These are phyloP conservation scores for Cryptococcus sp. DNA, from an alignment of 1,284 basidiomycete genomes.

Conservation along the genomic window DNA sequence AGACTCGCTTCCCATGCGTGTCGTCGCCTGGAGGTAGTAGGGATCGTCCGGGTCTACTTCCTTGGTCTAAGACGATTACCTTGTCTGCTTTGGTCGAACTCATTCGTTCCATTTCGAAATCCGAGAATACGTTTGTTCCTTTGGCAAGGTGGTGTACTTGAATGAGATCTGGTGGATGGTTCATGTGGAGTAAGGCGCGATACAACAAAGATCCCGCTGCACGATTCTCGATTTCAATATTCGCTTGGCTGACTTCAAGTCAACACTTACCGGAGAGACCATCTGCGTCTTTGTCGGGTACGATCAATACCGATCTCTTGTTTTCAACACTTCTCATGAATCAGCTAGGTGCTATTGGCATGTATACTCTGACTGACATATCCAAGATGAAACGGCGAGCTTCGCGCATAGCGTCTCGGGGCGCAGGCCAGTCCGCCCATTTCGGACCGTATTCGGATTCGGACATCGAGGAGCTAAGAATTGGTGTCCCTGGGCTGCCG, in stretches of 20 bases:
- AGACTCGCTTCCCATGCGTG: conserved; percentile 18
- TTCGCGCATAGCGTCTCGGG: conserved; percentile 21
- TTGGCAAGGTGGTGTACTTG: conserved; percentile 41
- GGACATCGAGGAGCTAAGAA: conserved; percentile 6
- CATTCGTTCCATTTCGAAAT: conserved; percentile 29
- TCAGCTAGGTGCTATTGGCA: neutral
- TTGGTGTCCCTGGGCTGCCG: neutral
- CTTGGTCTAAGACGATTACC: conserved; percentile 44
- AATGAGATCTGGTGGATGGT: conserved; percentile 28
- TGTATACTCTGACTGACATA: conserved; percentile 27
- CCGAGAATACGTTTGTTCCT: conserved; percentile 42
- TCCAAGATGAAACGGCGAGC: conserved; percentile 40
- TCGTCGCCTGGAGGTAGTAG: conserved; percentile 16
- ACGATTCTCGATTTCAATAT: neutral
- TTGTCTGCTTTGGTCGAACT: conserved; percentile 24
- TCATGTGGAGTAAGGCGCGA: conserved; percentile 30
- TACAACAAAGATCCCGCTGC: conserved; percentile 41
- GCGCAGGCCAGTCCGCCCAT: conserved; percentile 46
- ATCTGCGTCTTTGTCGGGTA: conserved; percentile 49
- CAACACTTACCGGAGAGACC: conserved; percentile 33
- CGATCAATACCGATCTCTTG: conserved; percentile 32
- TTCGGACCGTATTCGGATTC: conserved; percentile 21
- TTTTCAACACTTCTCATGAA: conserved; percentile 22
- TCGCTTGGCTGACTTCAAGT: neutral
- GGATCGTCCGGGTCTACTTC: conserved; percentile 39